A percentile compares a stretch with the other conserved stretches of the same genome.
Conservation (phyloP, 306 rosid genomes). For the Trifolium pratense region DNA sequence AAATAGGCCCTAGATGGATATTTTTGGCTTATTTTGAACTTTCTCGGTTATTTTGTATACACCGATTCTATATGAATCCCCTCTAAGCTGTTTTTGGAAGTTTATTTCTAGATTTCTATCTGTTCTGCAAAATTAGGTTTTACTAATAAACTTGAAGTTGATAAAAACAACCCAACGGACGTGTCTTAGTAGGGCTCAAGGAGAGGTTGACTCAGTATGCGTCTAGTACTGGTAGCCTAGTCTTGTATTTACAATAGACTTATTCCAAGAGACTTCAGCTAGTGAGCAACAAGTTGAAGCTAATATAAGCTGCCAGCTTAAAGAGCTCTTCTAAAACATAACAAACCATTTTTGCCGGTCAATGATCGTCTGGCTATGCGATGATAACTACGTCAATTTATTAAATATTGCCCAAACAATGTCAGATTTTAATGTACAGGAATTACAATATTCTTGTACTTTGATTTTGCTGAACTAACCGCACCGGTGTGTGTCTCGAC, state of each 20-base stretch:
- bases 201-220: background rate
- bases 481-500: constrained; percentile 73
- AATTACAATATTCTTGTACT: background rate
- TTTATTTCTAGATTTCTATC: no score
- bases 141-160: no score
- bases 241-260: background rate
- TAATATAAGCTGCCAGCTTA: background rate
- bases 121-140: no score
- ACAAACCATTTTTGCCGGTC: background rate
- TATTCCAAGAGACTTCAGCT: background rate
- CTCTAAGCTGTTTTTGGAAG: no score
- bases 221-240: background rate
- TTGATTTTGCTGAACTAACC: constrained; percentile 58
- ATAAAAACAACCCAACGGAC: no score
- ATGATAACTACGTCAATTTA: constrained; percentile 17
- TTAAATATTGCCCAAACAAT: background rate
- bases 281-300: background rate
- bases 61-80: no score
- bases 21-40: no score
- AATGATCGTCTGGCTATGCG: constrained; percentile 17
- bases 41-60: no score
- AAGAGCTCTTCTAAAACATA: background rate
- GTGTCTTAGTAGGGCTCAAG: no score
- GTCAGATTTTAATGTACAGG: background rate
- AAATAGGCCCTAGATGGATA: background rate